These are phyloP conservation scores for Thermothelomyces thermophilus DNA, from an alignment of 2,329 filamentous ascomycete genomes.

Conservation along the genomic window DNA sequence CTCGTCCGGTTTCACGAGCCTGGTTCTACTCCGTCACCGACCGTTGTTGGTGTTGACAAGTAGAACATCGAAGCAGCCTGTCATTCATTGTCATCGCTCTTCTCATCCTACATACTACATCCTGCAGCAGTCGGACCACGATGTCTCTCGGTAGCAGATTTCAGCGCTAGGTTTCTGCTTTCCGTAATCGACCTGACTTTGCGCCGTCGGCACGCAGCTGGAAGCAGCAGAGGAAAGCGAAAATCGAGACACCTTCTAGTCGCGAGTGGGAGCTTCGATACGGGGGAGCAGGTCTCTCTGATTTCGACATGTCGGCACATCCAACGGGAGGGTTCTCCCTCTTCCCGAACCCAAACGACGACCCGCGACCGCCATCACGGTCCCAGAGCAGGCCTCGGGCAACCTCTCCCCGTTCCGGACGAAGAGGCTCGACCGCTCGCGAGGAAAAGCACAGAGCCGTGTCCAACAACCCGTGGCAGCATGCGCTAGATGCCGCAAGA, in stretches of 20 bases:
- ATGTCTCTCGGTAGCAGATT: conserved; percentile 23
- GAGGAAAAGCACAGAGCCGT: conserved; percentile 29
- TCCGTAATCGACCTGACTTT: conserved; percentile 13
- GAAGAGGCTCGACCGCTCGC: conserved; percentile 30
- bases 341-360: conserved; percentile 45
- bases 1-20: conserved; percentile 8
- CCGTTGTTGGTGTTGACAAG: conserved; percentile 3
- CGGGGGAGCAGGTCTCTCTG: conserved; percentile 10
- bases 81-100: not conserved
- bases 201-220: conserved; percentile 3
- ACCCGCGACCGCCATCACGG: conserved; percentile 36
- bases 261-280: not conserved
- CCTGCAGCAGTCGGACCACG: conserved; percentile 17
- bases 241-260: conserved; percentile 1
- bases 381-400: conserved; percentile 35
- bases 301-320: conserved; percentile 34
- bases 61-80: not conserved
- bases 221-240: not conserved
- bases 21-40: conserved; percentile 8
- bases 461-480: conserved; percentile 26
- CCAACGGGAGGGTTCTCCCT: conserved; percentile 47
- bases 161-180: conserved; percentile 1
- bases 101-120: too few species aligned
- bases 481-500: conserved; percentile 17
- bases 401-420: conserved; percentile 29